Base-by-base conservation (phyloP, 495 filamentous ascomycete genomes). In the Penicillium malachiteum region DNA sequence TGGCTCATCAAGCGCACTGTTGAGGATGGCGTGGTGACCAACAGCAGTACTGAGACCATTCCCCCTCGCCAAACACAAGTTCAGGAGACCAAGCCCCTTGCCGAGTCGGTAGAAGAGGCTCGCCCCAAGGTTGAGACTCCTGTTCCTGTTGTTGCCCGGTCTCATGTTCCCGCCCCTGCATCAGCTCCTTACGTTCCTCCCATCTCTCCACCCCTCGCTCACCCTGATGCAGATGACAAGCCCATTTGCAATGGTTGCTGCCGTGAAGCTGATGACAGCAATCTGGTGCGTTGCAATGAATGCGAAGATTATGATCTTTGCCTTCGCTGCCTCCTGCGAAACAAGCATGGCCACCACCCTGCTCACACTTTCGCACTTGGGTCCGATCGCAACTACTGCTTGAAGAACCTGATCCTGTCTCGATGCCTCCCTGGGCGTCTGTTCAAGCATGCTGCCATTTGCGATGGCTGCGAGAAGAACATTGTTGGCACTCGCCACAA, bases 241-340 rank as follows among this genome's bases (percentile, higher is more conserved):
- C 90, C 91, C 17, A 96, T 91, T 30, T 98, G 94, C 83, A 97
- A 97, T 75, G 89, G 80, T 62, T 97, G 94, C 69, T 86, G 96
- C 54, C 79, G 80, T 71, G 87, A 92, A 57, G 76, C 89, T 26
- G 81, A 85, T 40, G 91, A 92, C 67, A 74, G 77, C 30, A 81
- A 89, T 46, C 91, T 97, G 66, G 85, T 97, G 53, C 90, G 89
- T 54, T 99, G 94, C 80, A 81, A 76, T 9, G 75, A 79, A 40
- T 99, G 94, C 67, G 86, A 89, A 3, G 93, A 97, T 71, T 97
- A 84, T 67, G 93, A 97, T 63, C 84, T 99, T 32, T 99, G 94
- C 81, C 79, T 90, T 52, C 69, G 73, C 31, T 99, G 94, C 74
- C 88, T 93, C 39, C 71, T 84, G 48, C 79, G 74, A 43, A 79